Percentiles rank a stretch among this genome's conserved stretches.
These are phyloP conservation scores for Kluyveromyces nonfermentans DNA, from an alignment of 805 yeast genomes.

Conservation along the genomic window DNA sequence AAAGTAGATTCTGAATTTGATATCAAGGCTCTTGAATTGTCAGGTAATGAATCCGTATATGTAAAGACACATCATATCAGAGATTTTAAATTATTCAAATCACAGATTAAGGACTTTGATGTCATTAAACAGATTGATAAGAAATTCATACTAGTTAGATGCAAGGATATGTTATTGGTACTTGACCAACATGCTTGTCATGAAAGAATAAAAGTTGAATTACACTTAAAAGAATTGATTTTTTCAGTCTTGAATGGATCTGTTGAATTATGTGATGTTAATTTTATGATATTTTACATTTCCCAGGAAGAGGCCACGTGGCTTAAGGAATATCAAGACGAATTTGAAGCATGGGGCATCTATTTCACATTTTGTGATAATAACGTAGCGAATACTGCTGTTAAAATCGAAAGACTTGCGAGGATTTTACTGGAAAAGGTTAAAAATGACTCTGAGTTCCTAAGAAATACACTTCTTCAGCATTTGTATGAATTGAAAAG, in stretches of 20 bases:
- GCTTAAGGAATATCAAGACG: constrained; percentile 21
- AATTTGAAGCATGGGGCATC: constrained; percentile 40
- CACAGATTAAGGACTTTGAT: constrained; percentile 15
- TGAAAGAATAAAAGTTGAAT: constrained; percentile 61
- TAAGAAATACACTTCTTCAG: constrained; percentile 35
- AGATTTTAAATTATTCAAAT: constrained; percentile 8
- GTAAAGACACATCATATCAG: constrained; percentile 3
- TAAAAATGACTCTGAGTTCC: constrained; percentile 20
- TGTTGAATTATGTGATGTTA: constrained; percentile 8
- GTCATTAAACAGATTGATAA: constrained; percentile 52
- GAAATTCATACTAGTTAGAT: constrained; percentile 49
- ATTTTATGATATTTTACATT: constrained; percentile 4
- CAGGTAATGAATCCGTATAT: constrained; percentile 1
- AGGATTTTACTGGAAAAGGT: constrained; percentile 29
- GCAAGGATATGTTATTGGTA: constrained; percentile 26
- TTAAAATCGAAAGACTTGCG: constrained; percentile 38
- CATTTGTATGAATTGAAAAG: constrained; percentile 36
- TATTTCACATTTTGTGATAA: constrained; percentile 9
- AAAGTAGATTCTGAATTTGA: background rate
- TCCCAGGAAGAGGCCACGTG: constrained; percentile 24
- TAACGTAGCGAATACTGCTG: background rate
- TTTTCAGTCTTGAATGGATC: constrained; percentile 18
- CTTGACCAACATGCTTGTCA: constrained; percentile 84
- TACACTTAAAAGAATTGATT: constrained; percentile 32
- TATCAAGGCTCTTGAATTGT: background rate